Conservation (phyloP, 495 filamentous ascomycete species). For the Cladorrhinum samala region DNA sequence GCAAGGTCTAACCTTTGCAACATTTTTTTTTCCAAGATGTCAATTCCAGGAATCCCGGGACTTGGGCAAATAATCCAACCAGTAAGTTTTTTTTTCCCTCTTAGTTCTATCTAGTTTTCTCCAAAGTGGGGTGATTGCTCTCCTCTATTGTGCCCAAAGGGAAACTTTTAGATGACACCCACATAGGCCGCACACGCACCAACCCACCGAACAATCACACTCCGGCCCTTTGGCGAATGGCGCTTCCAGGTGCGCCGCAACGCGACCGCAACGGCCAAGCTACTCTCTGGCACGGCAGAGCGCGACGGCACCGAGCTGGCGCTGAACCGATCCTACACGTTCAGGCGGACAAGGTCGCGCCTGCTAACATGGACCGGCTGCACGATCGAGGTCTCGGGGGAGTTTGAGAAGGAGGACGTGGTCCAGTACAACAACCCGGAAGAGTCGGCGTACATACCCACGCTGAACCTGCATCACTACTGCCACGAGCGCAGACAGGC, state of each 20-base stretch:
- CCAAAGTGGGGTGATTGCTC: no score
- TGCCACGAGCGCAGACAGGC: constrained; percentile 56
- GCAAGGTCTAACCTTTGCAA: no score
- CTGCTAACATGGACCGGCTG: constrained; percentile 92
- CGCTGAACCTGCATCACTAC: constrained; percentile 82
- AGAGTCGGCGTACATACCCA: constrained; percentile 76
- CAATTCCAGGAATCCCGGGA: constrained; percentile 51
- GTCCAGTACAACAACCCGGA: constrained; percentile 64
- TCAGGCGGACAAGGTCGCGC: constrained; percentile 75
- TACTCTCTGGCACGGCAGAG: constrained; percentile 80
- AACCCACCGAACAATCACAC: constrained; percentile 27
- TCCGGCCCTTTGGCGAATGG: constrained; percentile 64
- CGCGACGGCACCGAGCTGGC: constrained; percentile 95
- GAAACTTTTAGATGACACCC: constrained; percentile 1
- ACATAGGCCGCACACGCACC: constrained; percentile 14
- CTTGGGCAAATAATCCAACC: constrained; percentile 42
- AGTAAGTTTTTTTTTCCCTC: constrained; percentile 22
- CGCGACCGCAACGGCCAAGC: constrained; percentile 37
- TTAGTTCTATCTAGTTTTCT: background rate
- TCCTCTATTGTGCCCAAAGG: background rate
- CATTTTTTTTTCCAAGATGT: constrained; percentile 14
- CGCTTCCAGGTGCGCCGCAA: constrained; percentile 80
- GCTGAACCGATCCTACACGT: constrained; percentile 69
- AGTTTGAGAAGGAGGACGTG: constrained; percentile 41
- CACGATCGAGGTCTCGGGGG: constrained; percentile 59